Evolutionary conservation across 2,329 filamentous ascomycete genomes (phyloP), one percentile per base, ranked within the genome.

Genomic region (Delphinella strobiligena): DNA sequence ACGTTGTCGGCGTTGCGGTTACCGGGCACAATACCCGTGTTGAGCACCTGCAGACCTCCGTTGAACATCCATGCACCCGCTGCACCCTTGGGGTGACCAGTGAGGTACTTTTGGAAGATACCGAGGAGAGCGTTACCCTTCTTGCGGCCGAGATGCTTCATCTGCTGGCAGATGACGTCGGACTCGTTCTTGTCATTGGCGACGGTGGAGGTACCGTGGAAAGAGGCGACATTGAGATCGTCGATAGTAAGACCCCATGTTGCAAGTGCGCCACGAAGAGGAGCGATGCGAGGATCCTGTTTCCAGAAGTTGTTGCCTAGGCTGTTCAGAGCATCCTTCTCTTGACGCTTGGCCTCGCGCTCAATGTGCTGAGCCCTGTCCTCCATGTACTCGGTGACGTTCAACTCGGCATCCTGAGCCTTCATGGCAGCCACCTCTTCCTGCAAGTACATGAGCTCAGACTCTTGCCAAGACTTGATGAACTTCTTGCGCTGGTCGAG

Each of bases 131-230:
- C 88, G 56, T 98, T 98, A 55, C 93, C 91, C 78, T 95, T 95
- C 65, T 80, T 82, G 53, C 91, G 84, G 49, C 91, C 91, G 38
- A 98, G 80, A 59, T 98, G 93, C 52, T 80, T 80, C 63, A 98
- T 78, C 67, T 98, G 93, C 62, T 95, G 79, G 71, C 89, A 95
- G 53, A 98, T 82, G 56, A 95, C 91, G 39, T 88, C 88, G 14
- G 91, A 96, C 63, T 98, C 91, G 65, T 98, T 98, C 80, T 96
- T 96, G 71, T 98, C 91, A 63, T 98, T 98, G 51, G 91, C 91
- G 59, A 93, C 87, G 49, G 91, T 98, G 1, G 91, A 96, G 31
- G 91, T 98, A 55, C 91, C 91, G 69, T 98, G 91, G 84, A 96
- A 96, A 11, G 91, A 96, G 12, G 91, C 89, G 47, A 98, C 87